Conservation (phyloP, 306 rosid species). For the Erythrophleum fordii region DNA sequence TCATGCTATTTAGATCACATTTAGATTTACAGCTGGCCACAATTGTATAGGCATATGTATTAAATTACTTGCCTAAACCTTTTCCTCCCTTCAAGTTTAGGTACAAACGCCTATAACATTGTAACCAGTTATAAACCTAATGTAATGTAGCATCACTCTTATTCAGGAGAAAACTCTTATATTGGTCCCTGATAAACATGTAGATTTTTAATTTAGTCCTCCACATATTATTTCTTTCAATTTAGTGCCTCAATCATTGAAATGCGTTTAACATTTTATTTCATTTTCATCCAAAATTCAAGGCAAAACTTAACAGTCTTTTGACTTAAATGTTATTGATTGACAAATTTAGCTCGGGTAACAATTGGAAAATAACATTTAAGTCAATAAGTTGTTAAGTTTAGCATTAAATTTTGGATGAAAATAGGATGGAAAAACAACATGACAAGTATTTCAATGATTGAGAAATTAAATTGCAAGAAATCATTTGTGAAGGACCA, state of each 20-base stretch:
- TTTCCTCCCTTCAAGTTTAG: not conserved
- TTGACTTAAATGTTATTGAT: not conserved
- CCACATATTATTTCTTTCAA: not conserved
- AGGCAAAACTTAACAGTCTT: not conserved
- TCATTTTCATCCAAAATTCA: not conserved
- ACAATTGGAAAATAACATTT: too few relatives aligned
- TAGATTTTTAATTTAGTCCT: not conserved
- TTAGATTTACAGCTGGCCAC: slow-evolving; percentile 4
- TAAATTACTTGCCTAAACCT: not conserved
- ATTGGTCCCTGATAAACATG: too few relatives aligned
- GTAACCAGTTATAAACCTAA: not conserved
- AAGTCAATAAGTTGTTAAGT: too few relatives aligned
- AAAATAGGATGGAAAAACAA: not conserved
- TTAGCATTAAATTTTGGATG: not conserved
- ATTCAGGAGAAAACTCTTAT: not conserved
- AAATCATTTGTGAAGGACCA: not conserved
- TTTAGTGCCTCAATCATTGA: not conserved
- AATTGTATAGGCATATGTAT: not conserved
- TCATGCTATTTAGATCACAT: not conserved
- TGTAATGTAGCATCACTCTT: not conserved
- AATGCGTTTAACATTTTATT: not conserved
- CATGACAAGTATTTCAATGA: not conserved
- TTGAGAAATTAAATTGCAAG: not conserved
- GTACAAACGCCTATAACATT: slow-evolving; percentile 9
- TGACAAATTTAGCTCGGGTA: too few relatives aligned